A percentile compares a stretch with the other conserved stretches of the same genome.
Evolutionary conservation across 2,329 filamentous ascomycete species (phyloP).

Genomic region (Zymoseptoria crescenta): DNA sequence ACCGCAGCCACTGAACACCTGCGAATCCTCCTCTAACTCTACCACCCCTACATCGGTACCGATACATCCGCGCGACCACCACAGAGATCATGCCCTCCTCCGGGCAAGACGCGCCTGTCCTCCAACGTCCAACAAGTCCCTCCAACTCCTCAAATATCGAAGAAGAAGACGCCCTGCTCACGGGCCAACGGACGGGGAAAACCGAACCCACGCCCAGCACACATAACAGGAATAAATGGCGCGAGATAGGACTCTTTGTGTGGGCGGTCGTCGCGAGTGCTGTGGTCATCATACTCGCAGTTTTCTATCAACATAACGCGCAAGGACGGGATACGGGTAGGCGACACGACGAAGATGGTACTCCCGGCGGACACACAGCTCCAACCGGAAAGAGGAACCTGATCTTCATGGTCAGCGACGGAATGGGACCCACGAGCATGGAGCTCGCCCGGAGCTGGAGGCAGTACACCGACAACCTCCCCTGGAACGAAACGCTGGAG

Average conservation of each 20-base stretch:
- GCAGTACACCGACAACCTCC: conserved; percentile 67
- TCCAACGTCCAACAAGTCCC: conserved; percentile 49
- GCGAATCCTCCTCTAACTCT: not conserved
- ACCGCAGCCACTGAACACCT: not conserved
- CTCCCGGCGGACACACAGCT: conserved; percentile 1
- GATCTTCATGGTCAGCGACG: conserved; percentile 98
- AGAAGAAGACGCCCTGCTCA: conserved; percentile 53
- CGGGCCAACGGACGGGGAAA: conserved; percentile 40
- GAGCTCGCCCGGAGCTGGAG: conserved; percentile 79
- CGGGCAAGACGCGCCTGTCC: conserved; percentile 46
- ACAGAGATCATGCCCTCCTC: conserved; percentile 24
- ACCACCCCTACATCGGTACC: not conserved
- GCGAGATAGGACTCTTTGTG: conserved; percentile 67
- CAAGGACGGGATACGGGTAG: conserved; percentile 21
- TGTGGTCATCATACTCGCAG: conserved; percentile 68
- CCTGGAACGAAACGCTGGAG: conserved; percentile 64
- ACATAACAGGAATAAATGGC: conserved; percentile 49
- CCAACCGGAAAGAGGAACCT: conserved; percentile 70
- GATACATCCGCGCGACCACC: not conserved
- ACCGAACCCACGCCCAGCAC: conserved; percentile 28
- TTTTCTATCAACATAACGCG: conserved; percentile 61
- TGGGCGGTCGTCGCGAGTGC: conserved; percentile 80
- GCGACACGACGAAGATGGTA: not conserved
- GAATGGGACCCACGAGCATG: conserved; percentile 91
- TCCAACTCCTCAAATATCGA: conserved; percentile 50